Percentiles rank a stretch among this genome's conserved stretches.
Conservation (phyloP, 345 rosid species). For the Hirschfeldia incana region DNA sequence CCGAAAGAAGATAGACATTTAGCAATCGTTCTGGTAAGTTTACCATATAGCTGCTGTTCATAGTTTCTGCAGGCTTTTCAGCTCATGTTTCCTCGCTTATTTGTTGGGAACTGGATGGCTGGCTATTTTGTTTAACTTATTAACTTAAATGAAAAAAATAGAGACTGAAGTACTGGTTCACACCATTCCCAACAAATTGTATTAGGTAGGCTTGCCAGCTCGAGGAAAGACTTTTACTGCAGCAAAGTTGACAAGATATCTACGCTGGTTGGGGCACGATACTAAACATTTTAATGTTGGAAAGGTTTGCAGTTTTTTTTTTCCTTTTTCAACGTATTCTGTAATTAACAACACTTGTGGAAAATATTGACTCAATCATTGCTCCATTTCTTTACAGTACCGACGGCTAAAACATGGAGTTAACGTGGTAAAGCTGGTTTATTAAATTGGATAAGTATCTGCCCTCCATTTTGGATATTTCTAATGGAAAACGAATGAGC, state of each 20-base stretch:
- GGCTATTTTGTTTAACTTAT: conserved; percentile 11
- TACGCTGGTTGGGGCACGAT: conserved; percentile 98
- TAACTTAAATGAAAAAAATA: not conserved
- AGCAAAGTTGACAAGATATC: conserved; percentile 94
- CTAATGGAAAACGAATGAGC: conserved; percentile 25
- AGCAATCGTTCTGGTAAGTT: conserved; percentile 88
- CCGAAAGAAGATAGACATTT: conserved; percentile 95
- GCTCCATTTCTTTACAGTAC: conserved; percentile 63
- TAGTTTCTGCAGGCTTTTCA: conserved; percentile 22
- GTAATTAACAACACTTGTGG: conserved; percentile 11
- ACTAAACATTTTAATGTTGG: conserved; percentile 99
- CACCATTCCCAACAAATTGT: conserved; percentile 12
- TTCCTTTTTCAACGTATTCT: conserved; percentile 8
- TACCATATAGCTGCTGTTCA: not conserved
- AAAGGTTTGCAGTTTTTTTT: conserved; percentile 58
- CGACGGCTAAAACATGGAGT: conserved; percentile 97
- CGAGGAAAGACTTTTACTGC: conserved; percentile 99
- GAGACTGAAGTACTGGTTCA: not conserved
- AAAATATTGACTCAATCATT: conserved; percentile 21
- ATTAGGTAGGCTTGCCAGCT: conserved; percentile 99
- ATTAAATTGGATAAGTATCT: not conserved
- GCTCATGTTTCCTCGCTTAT: conserved; percentile 14
- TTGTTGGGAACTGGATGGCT: conserved; percentile 23
- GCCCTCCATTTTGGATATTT: conserved; percentile 12
- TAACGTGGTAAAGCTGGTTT: conserved; percentile 61